A percentile compares a stretch with the other conserved stretches of the same genome.
Conservation (phyloP, 345 rosid genomes). For the Eutrema japonicum region DNA sequence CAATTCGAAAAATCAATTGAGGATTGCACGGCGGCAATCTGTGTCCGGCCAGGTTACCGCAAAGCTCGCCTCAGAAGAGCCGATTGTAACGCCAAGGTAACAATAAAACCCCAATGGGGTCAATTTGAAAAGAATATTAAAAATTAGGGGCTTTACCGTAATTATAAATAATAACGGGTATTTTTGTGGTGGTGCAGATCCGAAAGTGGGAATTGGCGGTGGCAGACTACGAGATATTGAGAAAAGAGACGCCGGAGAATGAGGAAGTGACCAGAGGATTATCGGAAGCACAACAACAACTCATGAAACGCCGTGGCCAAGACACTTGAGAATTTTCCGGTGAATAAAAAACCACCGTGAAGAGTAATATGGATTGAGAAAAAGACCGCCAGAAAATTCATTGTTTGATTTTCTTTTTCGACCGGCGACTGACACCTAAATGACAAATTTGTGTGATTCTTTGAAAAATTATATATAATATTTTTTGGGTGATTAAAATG, state of each 20-base stretch:
- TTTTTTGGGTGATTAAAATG: slow-evolving; percentile 26
- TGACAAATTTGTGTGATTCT: slow-evolving; percentile 34
- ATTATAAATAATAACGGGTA: neutral
- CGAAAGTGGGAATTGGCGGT: slow-evolving; percentile 68
- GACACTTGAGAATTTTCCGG: slow-evolving; percentile 23
- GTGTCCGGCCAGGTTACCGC: slow-evolving; percentile 60
- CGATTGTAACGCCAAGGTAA: slow-evolving; percentile 76
- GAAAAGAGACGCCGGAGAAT: slow-evolving; percentile 62
- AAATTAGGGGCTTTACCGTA: neutral
- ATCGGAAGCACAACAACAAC: slow-evolving; percentile 57
- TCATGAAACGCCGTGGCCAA: slow-evolving; percentile 50
- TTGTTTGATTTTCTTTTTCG: slow-evolving; percentile 5
- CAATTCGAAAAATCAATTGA: slow-evolving; percentile 68
- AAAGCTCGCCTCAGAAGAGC: slow-evolving; percentile 94
- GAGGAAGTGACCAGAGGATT: slow-evolving; percentile 62
- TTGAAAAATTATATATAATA: neutral
- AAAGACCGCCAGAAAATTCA: neutral
- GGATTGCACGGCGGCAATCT: slow-evolving; percentile 76
- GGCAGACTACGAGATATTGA: slow-evolving; percentile 72
- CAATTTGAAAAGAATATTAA: neutral
- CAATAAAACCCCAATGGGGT: neutral
- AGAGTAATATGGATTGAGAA: neutral
- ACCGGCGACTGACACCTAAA: slow-evolving; percentile 24
- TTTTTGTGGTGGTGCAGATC: slow-evolving; percentile 50
- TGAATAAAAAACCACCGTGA: neutral